Evolutionary conservation across 257 asterid genomes (phyloP), one percentile per base, ranked within the genome.

Genomic region (Solanum rostratum): DNA sequence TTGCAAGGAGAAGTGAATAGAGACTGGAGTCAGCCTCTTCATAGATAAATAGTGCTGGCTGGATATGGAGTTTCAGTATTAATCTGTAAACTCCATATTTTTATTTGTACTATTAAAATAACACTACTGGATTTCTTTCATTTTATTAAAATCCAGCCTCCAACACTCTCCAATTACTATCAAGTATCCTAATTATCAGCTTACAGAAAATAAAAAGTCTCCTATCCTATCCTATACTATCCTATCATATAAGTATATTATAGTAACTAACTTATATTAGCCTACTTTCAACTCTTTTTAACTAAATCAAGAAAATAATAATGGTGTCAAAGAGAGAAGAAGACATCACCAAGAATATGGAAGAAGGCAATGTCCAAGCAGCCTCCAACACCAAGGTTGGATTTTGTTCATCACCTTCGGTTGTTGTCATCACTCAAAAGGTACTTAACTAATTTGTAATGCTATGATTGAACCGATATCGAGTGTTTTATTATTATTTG

Each of bases 401-500:
- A 5, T 86, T 85, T 14, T 83, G 87, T 41, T 54, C 86, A 54
- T 87, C 90, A 7, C 10, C 88, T 5, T 33, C 80, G 0, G 41
- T 92, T 2, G 88, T 91, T 1, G 80, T 84, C 55, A 43, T 73
- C 1, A 19, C 80, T 4, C 95, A 92, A 81, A 89, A 89, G 95
- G 97, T 92, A 20, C 27, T 70, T 24, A 33, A 27, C 4, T 43
- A 55, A n/a, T 33, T 29, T 24, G 6, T 20, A 10, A 71, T 71
- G 22, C 45, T 49, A 76, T 12, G 62, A 78, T 6, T 78, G 68
- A 52, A 9, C 4, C 29, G 10, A 3, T 81, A 16, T 20, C 43
- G 14, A 19, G 33, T 37, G n/a, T 76, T 19, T 53, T 27, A 79
- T 1, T 5, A 79, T 43, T 43, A 22, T 45, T 76, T 76, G 18